These are phyloP conservation scores for Dothidotthia symphoricarpi DNA, from an alignment of 2,329 filamentous ascomycete genomes.

Conservation along the genomic window DNA sequence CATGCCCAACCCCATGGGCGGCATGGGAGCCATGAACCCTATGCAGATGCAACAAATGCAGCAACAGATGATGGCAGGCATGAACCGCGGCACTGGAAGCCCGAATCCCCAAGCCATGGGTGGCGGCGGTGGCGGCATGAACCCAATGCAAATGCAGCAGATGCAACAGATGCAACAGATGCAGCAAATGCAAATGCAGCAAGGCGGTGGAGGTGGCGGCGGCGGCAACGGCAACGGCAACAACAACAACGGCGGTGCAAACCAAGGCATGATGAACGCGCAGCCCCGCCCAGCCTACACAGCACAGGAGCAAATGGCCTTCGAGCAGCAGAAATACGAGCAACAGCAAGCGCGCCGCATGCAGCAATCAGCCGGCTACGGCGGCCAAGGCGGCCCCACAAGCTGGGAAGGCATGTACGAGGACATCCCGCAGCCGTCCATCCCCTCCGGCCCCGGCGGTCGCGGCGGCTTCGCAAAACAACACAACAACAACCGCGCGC, in stretches of 20 bases:
- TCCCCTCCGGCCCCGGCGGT: conserved; percentile 52
- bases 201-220: conserved; percentile 45
- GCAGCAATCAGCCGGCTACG: conserved; percentile 46
- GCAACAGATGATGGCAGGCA: conserved; percentile 35
- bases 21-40: conserved; percentile 61
- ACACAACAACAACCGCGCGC: conserved; percentile 39
- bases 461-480: conserved; percentile 37
- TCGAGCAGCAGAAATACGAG: conserved; percentile 77
- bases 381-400: conserved; percentile 64
- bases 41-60: conserved; percentile 49
- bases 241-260: conserved; percentile 46
- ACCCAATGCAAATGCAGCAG: conserved; percentile 64
- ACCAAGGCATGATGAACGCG: conserved; percentile 30
- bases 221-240: conserved; percentile 25
- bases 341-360: conserved; percentile 62
- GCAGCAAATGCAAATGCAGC: conserved; percentile 46
- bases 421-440: conserved; percentile 81
- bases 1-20: conserved; percentile 44
- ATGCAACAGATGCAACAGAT: conserved; percentile 66
- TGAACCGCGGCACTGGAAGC: conserved; percentile 33
- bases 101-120: conserved; percentile 34
- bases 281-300: conserved; percentile 56
- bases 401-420: conserved; percentile 99
- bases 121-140: conserved; percentile 54
- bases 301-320: conserved; percentile 69